Conservation (phyloP, 768 basidiomycete genomes). For the Termitomyces sp. region DNA sequence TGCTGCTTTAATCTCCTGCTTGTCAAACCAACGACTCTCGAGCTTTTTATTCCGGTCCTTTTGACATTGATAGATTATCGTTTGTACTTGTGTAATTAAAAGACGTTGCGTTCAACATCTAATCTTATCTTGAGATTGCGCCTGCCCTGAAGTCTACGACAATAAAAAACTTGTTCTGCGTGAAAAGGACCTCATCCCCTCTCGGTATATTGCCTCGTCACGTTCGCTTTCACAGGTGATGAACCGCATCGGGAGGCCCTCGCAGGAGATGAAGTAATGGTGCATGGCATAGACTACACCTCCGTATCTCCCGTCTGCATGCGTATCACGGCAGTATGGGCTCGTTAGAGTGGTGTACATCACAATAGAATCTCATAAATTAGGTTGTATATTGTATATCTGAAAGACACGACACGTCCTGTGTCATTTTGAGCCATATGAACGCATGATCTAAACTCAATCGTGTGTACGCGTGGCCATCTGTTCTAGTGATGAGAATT, state of each 20-base stretch:
- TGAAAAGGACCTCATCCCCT: constrained; percentile 34
- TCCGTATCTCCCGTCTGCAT: constrained; percentile 79
- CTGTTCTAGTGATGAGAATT: neutral
- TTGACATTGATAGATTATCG: too few relatives aligned
- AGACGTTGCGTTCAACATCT: too few relatives aligned
- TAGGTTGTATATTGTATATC: neutral
- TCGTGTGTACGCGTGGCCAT: constrained; percentile 8
- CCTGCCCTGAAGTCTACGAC: constrained; percentile 21
- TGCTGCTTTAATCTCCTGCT: neutral
- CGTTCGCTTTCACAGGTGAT: constrained; percentile 34
- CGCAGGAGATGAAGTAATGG: constrained; percentile 91
- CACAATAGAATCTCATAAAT: constrained; percentile 7
- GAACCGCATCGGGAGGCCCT: constrained; percentile 51
- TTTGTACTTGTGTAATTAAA: too few relatives aligned
- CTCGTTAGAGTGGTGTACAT: constrained; percentile 89
- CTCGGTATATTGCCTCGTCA: constrained; percentile 37
- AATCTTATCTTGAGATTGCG: constrained; percentile 2
- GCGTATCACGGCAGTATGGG: constrained; percentile 55
- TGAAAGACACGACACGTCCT: neutral
- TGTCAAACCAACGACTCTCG: neutral
- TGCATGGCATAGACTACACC: constrained; percentile 85
- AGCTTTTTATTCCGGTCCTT: neutral
- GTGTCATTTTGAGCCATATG: neutral
- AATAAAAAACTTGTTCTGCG: constrained; percentile 3
- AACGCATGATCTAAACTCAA: neutral